A percentile compares a stretch with the other conserved stretches of the same genome.
phyloP scores from a whole-genome alignment of 164 flowering plant species.

The Liquidambar formosana region DNA sequence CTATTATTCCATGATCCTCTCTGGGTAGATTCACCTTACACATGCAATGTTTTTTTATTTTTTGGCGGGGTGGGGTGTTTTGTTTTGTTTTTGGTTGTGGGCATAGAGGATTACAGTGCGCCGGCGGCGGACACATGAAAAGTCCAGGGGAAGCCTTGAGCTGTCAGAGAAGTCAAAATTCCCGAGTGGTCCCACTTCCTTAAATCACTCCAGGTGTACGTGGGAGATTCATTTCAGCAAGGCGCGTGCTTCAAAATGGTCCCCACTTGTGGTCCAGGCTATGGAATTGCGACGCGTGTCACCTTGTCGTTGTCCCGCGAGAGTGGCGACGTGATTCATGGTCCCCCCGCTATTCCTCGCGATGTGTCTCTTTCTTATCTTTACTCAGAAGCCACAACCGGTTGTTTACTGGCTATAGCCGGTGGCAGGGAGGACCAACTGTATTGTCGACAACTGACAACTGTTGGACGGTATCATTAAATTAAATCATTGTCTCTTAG shows the following conservation, averaged over 20 bases:
- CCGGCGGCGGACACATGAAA: too few species aligned
- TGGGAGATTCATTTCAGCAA: neutral
- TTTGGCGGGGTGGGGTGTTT: too few species aligned
- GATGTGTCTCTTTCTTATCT: neutral
- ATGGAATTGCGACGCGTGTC: constrained; percentile 31
- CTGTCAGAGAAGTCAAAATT: constrained; percentile 30
- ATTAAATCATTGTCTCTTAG: neutral
- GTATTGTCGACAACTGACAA: neutral
- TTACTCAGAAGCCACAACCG: too few species aligned
- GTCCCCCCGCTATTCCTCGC: constrained; percentile 6
- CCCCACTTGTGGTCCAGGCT: constrained; percentile 42
- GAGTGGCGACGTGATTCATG: constrained; percentile 32
- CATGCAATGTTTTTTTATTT: too few species aligned
- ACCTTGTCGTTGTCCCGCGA: constrained; percentile 33
- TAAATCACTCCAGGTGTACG: constrained; percentile 27
- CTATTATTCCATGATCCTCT: too few species aligned
- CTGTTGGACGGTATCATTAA: neutral
- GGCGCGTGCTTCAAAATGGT: constrained; percentile 29
- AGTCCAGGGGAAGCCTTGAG: constrained; percentile 36
- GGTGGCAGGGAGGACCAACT: neutral
- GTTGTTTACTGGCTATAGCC: constrained; percentile 8
- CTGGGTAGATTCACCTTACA: too few species aligned
- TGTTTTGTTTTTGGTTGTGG: too few species aligned
- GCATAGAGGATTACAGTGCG: too few species aligned
- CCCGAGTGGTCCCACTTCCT: constrained; percentile 14